A percentile compares a stretch with the other conserved stretches of the same genome.
These are phyloP conservation scores for Ogataea parapolymorpha DNA, from an alignment of 805 yeast species.

Conservation along the genomic window DNA sequence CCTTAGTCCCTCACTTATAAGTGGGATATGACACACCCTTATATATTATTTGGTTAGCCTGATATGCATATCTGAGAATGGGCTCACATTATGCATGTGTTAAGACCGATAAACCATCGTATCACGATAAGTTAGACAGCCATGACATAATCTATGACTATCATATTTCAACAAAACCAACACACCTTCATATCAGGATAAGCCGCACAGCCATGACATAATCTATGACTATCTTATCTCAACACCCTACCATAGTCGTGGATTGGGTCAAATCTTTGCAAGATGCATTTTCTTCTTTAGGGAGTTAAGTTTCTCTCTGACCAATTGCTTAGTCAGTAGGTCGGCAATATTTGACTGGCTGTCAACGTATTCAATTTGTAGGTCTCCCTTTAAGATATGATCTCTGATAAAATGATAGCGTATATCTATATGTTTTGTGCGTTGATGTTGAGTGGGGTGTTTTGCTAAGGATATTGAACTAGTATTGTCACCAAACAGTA, in stretches of 20 bases:
- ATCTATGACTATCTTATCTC: too few relatives aligned
- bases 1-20: too few relatives aligned
- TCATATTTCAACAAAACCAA: too few relatives aligned
- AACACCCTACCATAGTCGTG: not conserved
- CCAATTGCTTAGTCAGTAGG: not conserved
- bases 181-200: too few relatives aligned
- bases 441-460: not conserved
- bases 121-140: too few relatives aligned
- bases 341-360: not conserved
- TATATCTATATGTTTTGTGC: constrained; percentile 1
- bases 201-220: too few relatives aligned
- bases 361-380: not conserved
- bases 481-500: not conserved
- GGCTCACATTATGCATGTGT: too few relatives aligned
- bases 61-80: too few relatives aligned
- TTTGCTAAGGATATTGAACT: not conserved
- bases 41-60: too few relatives aligned
- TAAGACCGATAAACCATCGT: too few relatives aligned
- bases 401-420: not conserved
- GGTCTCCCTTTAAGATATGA: not conserved
- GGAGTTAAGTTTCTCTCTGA: not conserved
- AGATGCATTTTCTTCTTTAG: not conserved
- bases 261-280: not conserved
- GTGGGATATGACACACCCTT: too few relatives aligned
- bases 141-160: too few relatives aligned